These are phyloP conservation scores for Thielaviopsis punctulata DNA, from an alignment of 2,329 filamentous ascomycete species.

Conservation along the genomic window DNA sequence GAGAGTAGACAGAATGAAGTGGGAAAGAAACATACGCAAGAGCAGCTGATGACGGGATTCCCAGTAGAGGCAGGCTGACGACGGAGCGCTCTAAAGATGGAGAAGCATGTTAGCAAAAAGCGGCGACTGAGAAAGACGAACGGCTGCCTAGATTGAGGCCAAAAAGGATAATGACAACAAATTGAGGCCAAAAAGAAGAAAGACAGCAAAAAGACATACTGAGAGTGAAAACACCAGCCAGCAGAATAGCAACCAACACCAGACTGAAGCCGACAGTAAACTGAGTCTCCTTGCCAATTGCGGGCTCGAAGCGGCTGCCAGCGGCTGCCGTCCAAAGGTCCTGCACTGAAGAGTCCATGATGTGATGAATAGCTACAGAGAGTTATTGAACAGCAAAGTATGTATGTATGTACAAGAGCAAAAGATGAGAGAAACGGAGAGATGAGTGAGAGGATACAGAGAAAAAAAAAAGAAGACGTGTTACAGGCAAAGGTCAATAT, in stretches of 20 bases:
- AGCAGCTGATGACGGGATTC: constrained; percentile 71
- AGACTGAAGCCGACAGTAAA: constrained; percentile 67
- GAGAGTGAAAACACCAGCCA: constrained; percentile 68
- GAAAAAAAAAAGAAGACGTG: not conserved
- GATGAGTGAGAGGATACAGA: constrained; percentile 1
- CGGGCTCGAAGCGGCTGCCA: constrained; percentile 66
- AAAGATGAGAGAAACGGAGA: not conserved
- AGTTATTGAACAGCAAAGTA: too few species aligned
- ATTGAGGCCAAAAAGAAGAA: not conserved
- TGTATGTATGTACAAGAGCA: not conserved
- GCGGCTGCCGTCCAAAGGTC: constrained; percentile 89
- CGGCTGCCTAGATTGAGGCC: not conserved
- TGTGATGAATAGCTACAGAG: constrained; percentile 15
- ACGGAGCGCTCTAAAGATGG: constrained; percentile 55
- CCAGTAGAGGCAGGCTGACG: constrained; percentile 57
- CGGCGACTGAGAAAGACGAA: not conserved
- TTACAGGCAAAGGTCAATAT: not conserved
- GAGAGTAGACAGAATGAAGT: not conserved
- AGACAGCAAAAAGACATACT: constrained; percentile 38
- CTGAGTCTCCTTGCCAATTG: constrained; percentile 66
- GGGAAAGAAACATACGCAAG: constrained; percentile 53
- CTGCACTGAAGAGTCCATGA: constrained; percentile 67
- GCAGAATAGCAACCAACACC: constrained; percentile 51
- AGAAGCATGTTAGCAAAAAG: not conserved
- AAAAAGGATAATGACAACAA: not conserved